Evolutionary conservation across 129 eudicot species (phyloP), one percentile per base, ranked within the genome.

Genomic region (Scalesia atractyloides): DNA sequence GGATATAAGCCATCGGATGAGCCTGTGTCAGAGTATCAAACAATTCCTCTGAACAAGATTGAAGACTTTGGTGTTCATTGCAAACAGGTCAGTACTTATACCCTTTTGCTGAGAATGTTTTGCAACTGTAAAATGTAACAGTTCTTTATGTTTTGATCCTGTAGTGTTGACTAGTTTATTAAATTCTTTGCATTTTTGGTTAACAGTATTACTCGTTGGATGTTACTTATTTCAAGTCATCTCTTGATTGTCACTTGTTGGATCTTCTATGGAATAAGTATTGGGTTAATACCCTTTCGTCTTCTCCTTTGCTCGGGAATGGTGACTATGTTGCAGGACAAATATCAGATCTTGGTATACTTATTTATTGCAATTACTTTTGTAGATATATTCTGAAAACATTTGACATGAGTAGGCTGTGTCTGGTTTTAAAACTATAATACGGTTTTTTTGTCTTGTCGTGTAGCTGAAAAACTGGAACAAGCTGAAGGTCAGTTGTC

Each of bases 1-100:
- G 97, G 96, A 15, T 95, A 95, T 73, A 95, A 95, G 87, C 99
- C 99, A 34, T 80, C 97, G 44, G 99, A 95, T 84, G 99, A 95
- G 76, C 99, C 96, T 41, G 90, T 90, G 15, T 95, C 99, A 3
- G 99, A 95, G 74, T 95, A 95, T 64, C 99, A 95, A 58, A 95
- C 99, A 4, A 95, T 95, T 56, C 99, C 99, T 57, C 84, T 95
- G 30, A 95, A 95, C 86, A 95, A 95, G 82, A 95, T 95, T 72
- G 97, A 95, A 77, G 99, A 95, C 72, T 95, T 95, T 66, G 99
- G 99, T n/a, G 99, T 95, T 24, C 97, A 95, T 44, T 95, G 99
- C 78, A 95, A 95, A 84, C 98, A 94, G 97, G 98, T 94, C 56
- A 54, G 68, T 43, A 30, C 34, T 30, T 53, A 18, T 64, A 53